Conservation (phyloP, 495 filamentous ascomycete species). For the Haplographium delicatum region DNA sequence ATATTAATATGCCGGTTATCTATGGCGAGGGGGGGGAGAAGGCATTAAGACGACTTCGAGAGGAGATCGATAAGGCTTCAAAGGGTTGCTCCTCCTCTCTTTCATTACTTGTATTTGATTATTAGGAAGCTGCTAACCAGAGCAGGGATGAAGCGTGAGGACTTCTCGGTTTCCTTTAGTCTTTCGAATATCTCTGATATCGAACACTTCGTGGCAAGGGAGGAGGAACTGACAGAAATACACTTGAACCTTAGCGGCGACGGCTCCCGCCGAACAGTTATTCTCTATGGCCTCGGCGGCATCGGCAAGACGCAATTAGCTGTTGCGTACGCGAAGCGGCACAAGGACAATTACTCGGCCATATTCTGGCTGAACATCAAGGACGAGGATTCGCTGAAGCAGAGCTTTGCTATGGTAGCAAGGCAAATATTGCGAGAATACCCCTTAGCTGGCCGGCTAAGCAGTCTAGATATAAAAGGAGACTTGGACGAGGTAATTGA, state of each 20-base stretch:
- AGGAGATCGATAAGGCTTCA: constrained; percentile 19
- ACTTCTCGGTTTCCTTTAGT: constrained; percentile 4
- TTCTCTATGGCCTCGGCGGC: constrained; percentile 7
- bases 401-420: constrained; percentile 25
- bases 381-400: constrained; percentile 15
- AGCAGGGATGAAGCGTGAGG: constrained; percentile 1
- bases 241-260: constrained; percentile 14
- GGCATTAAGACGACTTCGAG: constrained; percentile 26
- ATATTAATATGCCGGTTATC: constrained; percentile 24
- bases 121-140: not conserved
- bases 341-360: constrained; percentile 5
- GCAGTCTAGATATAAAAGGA: constrained; percentile 3
- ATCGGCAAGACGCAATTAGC: constrained; percentile 16
- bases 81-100: not conserved
- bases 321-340: constrained; percentile 4
- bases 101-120: not conserved
- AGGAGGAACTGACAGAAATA: constrained; percentile 20
- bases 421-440: constrained; percentile 24
- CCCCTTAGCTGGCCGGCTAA: constrained; percentile 16
- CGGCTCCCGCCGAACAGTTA: constrained; percentile 18
- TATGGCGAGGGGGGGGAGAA: constrained; percentile 15
- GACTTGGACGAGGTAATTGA: constrained; percentile 22
- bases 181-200: not conserved
- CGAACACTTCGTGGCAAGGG: constrained; percentile 5
- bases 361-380: constrained; percentile 11